Evolutionary conservation across 2,329 filamentous ascomycete species (phyloP).

Genomic region (Phaeosphaeriaceae sp.): DNA sequence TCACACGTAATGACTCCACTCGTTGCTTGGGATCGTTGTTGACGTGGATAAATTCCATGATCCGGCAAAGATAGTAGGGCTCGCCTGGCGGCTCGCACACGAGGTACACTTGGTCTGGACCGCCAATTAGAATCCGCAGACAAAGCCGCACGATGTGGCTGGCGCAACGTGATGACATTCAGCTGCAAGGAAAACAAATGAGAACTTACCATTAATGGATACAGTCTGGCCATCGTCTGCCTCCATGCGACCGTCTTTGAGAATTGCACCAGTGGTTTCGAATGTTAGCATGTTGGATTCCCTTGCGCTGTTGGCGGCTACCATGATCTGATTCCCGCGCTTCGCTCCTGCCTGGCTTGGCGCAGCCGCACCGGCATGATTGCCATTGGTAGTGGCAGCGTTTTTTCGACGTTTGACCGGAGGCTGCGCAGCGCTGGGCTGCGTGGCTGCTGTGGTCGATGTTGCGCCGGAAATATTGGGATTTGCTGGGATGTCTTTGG

Average conservation of each 20-base stretch:
- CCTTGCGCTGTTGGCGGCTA: constrained; percentile 53
- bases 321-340: constrained; percentile 45
- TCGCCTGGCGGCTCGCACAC: constrained; percentile 97
- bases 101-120: constrained; percentile 84
- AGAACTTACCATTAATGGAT: constrained; percentile 76
- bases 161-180: constrained; percentile 34
- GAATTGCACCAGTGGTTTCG: constrained; percentile 70
- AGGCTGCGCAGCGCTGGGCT: constrained; percentile 43
- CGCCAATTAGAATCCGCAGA: constrained; percentile 45
- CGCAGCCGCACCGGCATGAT: constrained; percentile 44
- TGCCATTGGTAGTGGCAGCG: constrained; percentile 53
- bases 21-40: constrained; percentile 72
- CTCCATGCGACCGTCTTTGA: constrained; percentile 78
- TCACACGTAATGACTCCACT: constrained; percentile 88
- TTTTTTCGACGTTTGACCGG: constrained; percentile 84
- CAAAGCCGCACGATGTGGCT: constrained; percentile 36
- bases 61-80: constrained; percentile 94
- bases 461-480: constrained; percentile 63
- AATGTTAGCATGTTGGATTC: constrained; percentile 92
- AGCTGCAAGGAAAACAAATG: constrained; percentile 28
- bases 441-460: constrained; percentile 58
- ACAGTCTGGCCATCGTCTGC: constrained; percentile 91
- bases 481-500: constrained; percentile 43
- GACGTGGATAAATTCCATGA: constrained; percentile 95
- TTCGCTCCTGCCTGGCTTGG: constrained; percentile 48